Conservation (phyloP, 768 basidiomycete genomes). For the Lanmaoa rubissima region DNA sequence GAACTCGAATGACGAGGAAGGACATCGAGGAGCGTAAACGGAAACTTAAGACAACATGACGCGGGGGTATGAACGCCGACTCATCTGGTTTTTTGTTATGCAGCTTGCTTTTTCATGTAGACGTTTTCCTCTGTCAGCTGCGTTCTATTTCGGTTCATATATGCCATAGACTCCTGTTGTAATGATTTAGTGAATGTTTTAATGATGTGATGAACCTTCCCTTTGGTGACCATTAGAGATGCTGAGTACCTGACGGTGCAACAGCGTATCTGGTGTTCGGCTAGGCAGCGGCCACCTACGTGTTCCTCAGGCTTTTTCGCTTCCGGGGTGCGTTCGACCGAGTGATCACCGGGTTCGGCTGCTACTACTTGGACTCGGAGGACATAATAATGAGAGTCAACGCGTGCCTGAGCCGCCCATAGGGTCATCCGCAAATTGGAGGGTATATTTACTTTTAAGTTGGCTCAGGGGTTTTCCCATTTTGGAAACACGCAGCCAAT, state of each 20-base stretch:
- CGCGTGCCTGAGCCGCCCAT: no score
- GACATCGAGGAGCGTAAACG: conserved; percentile 56
- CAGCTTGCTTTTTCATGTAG: not conserved
- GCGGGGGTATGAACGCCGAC: not conserved
- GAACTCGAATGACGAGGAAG: conserved; percentile 77
- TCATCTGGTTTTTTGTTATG: not conserved
- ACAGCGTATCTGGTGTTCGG: not conserved
- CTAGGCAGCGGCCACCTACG: no score
- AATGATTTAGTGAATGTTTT: conserved; percentile 13
- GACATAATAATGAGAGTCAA: no score
- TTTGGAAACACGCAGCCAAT: no score
- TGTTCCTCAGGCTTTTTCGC: no score
- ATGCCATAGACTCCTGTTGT: conserved; percentile 21
- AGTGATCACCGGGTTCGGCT: no score
- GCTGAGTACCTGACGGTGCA: not conserved
- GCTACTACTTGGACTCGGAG: no score
- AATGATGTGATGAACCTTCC: conserved; percentile 8
- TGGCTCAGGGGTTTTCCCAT: no score
- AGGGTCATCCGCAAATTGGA: no score
- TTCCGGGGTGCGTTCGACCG: no score
- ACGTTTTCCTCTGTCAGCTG: not conserved
- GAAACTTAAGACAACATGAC: conserved; percentile 30
- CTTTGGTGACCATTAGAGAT: not conserved
- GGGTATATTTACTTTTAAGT: no score
- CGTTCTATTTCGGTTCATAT: not conserved